Base-by-base conservation (phyloP, 1,139 yeast genomes). In the Protomyces inundatus region DNA sequence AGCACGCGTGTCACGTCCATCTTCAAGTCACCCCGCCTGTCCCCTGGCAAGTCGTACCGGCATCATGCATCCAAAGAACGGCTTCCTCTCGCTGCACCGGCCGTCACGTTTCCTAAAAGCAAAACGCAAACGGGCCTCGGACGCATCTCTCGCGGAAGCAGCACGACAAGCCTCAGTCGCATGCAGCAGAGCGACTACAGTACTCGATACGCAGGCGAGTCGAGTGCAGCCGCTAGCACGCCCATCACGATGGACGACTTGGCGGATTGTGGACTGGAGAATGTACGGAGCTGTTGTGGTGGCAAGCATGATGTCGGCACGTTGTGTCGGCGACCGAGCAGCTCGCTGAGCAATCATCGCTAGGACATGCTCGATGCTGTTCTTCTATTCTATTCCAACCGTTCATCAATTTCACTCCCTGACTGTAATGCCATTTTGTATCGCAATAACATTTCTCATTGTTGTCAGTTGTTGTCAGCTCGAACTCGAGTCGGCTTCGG, bases 241-340 rank as follows among this genome's bases (percentile, higher is more conserved):
- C 39, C 39, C 40, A 42, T 55, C 23, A 51, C 65, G 3, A 36
- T 46, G 35, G 66, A 62, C 45, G 66, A 66, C 40, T 36, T 58
- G 10, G 67, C 56, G 6, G 67, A 64, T 37, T 45, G 54, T 3
- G 67, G 67, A 9, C 33, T 69, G 54, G 71, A 69, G 50, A 67
- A 69, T 58, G 70, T 69, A 9, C 51, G 71, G 35, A 55, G 59
- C 3, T 69, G 71, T 53, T 69, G 71, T 50, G 69, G 66, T 48
- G 71, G 71, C 40, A 52, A 46, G 53, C 66, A 64, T 45, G 61
- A 64, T 54, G 66, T 64, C 14, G 23, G 55, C 6, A 52, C 51
- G 9, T 39, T 64, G 23, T 54, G 61, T 23, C 34, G 54, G 12
- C 50, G 58, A 40, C 56, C 62, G 10, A 50, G 55, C n/a, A 39